Evolutionary conservation across 345 rosid species (phyloP), one percentile per base, ranked within the genome.

Genomic region (Corchorus olitorius): DNA sequence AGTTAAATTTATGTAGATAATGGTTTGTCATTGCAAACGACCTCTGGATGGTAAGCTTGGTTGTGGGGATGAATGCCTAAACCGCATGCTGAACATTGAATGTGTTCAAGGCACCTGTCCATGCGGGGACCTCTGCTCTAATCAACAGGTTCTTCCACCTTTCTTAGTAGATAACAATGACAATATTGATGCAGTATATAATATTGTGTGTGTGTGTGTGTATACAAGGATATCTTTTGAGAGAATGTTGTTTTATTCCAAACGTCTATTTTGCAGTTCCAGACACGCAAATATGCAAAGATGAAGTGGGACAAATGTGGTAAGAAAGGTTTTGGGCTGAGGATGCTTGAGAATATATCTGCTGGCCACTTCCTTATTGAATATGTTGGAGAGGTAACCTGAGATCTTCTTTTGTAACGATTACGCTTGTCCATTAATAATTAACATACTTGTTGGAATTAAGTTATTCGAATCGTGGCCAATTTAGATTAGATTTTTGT

Each of bases 81-180:
- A 96, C 80, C 92, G 99, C 77, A 90, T 96, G 93, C 92, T 93
- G 65, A 96, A 96, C 86, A 93, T 96, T 84, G 98, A 96, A 88
- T 96, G 99, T 75, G 93, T 92, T 83, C 89, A 83, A 73, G 90
- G 94, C 81, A 93, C 97, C 83, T 96, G 99, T 70, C 98, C 99
- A 15, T 90, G 97, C 78, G 94, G 97, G 56, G 91, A 88, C 66
- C 86, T 84, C 33, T 96, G 99, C 78, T 96, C 99, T 81, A 96
- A 96, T 86, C 99, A 96, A 84, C 97, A 92, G 95, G 99, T 93
- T 70, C 20, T 58, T 33, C 4, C 45, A 65, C 19, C 68, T 5
- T 70, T 74, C 79, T 75, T 67, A 65, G 79, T 68, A 53, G 50
- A 58, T 72, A 35, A 8, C 55, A 15, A 8, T 54, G 33, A 34